Conservation (phyloP, 2,329 filamentous ascomycete genomes). For the Paramyrothecium roridum region DNA sequence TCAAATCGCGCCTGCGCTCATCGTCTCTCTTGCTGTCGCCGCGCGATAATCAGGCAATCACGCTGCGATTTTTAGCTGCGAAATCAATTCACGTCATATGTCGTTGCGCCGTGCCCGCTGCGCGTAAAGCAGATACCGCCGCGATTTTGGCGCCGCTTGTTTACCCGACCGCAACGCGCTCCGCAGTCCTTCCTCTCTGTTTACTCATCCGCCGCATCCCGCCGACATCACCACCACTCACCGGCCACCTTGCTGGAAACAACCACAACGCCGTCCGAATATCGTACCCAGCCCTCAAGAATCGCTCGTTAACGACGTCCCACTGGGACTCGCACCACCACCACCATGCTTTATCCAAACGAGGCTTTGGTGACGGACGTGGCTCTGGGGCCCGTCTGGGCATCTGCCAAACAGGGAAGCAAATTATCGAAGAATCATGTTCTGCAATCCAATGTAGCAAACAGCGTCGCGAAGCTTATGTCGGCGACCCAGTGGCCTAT, state of each 20-base stretch:
- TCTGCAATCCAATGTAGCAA: slow-evolving; percentile 88
- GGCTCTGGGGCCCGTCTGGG: slow-evolving; percentile 86
- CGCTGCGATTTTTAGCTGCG: slow-evolving; percentile 11
- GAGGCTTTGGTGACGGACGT: slow-evolving; percentile 59
- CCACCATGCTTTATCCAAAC: slow-evolving; percentile 92
- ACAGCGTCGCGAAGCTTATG: slow-evolving; percentile 93
- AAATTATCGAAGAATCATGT: slow-evolving; percentile 98
- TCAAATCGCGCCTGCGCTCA: slow-evolving; percentile 18
- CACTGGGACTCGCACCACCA: slow-evolving; percentile 23
- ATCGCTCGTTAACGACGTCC: background rate
- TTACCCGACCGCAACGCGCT: slow-evolving; percentile 25
- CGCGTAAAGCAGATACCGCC: slow-evolving; percentile 25
- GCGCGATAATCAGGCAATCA: slow-evolving; percentile 12
- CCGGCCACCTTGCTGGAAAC: slow-evolving; percentile 8
- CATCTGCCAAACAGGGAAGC: slow-evolving; percentile 90
- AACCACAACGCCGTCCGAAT: background rate
- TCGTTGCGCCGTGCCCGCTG: slow-evolving; percentile 21
- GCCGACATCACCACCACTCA: slow-evolving; percentile 8
- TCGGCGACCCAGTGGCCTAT: slow-evolving; percentile 90
- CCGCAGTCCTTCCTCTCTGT: slow-evolving; percentile 22
- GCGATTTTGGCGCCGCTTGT: slow-evolving; percentile 25
- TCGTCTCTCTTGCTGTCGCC: slow-evolving; percentile 13
- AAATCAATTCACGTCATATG: slow-evolving; percentile 17
- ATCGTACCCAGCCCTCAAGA: background rate
- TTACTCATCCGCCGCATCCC: slow-evolving; percentile 21